phyloP scores from a whole-genome alignment of 2,329 filamentous ascomycete genomes.

The Cercospora sp. region DNA sequence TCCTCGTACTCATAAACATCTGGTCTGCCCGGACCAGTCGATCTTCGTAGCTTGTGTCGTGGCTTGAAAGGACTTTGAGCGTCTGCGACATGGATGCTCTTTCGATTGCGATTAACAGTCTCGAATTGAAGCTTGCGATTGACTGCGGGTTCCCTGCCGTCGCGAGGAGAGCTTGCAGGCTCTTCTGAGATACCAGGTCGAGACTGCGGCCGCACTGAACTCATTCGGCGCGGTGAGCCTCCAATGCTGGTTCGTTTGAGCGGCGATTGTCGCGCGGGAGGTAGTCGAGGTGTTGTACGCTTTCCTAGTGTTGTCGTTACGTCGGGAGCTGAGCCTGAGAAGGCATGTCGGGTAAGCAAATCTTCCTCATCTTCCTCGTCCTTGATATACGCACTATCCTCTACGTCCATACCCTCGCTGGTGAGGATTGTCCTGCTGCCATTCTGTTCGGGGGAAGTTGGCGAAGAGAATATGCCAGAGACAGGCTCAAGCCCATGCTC shows the following conservation, averaged over 20 bases:
- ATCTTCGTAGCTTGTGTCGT: slow-evolving; percentile 32
- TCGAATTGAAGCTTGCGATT: slow-evolving; percentile 39
- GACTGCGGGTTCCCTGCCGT: slow-evolving; percentile 29
- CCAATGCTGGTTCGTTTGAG: slow-evolving; percentile 62
- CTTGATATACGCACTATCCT: slow-evolving; percentile 54
- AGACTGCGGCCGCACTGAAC: slow-evolving; percentile 53
- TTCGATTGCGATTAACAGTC: slow-evolving; percentile 28
- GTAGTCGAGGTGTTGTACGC: slow-evolving; percentile 49
- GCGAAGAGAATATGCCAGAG: slow-evolving; percentile 85
- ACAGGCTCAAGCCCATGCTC: slow-evolving; percentile 90
- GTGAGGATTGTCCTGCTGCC: slow-evolving; percentile 26
- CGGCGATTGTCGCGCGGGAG: slow-evolving; percentile 56
- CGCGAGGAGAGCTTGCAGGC: slow-evolving; percentile 17
- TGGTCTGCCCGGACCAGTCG: slow-evolving; percentile 24
- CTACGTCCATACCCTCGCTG: slow-evolving; percentile 55
- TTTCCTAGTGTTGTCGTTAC: slow-evolving; percentile 45
- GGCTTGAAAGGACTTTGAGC: slow-evolving; percentile 38
- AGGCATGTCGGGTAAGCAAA: slow-evolving; percentile 21
- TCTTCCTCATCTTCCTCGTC: slow-evolving; percentile 3
- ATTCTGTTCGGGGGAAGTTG: slow-evolving; percentile 50
- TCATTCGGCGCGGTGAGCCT: slow-evolving; percentile 61
- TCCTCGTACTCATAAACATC: slow-evolving; percentile 30
- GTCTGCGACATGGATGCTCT: slow-evolving; percentile 33
- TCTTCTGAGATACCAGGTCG: slow-evolving; percentile 21
- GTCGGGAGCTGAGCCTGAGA: slow-evolving; percentile 53